Conservation (phyloP, 2,329 filamentous ascomycete genomes). For the Colletotrichum falcatum region DNA sequence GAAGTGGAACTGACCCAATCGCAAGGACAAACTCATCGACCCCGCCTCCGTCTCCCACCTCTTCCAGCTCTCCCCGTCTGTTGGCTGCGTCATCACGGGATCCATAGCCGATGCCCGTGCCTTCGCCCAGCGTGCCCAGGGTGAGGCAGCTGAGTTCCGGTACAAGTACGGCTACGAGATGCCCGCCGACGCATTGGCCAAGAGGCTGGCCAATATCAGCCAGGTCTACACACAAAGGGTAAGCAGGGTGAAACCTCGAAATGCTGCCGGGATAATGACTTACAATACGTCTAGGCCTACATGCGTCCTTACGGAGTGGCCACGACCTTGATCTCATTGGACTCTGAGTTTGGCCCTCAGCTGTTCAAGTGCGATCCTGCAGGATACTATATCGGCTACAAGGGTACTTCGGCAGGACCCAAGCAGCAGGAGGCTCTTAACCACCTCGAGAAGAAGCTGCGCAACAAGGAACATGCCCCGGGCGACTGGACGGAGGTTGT, state of each 20-base stretch:
- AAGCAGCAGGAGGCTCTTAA: slow-evolving; percentile 99
- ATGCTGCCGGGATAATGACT: slow-evolving; percentile 34
- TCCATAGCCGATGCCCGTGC: slow-evolving; percentile 98
- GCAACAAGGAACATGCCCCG: slow-evolving; percentile 96
- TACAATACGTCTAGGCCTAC: slow-evolving; percentile 72
- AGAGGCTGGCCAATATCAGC: slow-evolving; percentile 98
- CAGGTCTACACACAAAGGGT: slow-evolving; percentile 99
- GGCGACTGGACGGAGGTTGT: slow-evolving; percentile 98
- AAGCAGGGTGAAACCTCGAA: slow-evolving; percentile 44
- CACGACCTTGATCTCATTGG: slow-evolving; percentile 93
- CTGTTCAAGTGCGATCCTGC: slow-evolving; percentile 99
- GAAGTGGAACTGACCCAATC: slow-evolving; percentile 49
- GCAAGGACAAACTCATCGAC: slow-evolving; percentile 98
- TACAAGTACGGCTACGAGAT: slow-evolving; percentile 99
- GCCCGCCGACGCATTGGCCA: slow-evolving; percentile 96
- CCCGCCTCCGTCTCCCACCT: slow-evolving; percentile 96
- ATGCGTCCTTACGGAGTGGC: slow-evolving; percentile 98
- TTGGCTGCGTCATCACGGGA: slow-evolving; percentile 98
- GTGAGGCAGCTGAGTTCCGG: slow-evolving; percentile 96
- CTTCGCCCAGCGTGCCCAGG: slow-evolving; percentile 90
- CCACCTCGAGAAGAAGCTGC: slow-evolving; percentile 99
- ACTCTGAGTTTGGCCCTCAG: slow-evolving; percentile 91
- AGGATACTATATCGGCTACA: slow-evolving; percentile 98
- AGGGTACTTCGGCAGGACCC: slow-evolving; percentile 94
- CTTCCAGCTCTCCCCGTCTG: slow-evolving; percentile 94